Evolutionary conservation across 176 grass and related monocot genomes (phyloP).

Genomic region (Oryza nivara): DNA sequence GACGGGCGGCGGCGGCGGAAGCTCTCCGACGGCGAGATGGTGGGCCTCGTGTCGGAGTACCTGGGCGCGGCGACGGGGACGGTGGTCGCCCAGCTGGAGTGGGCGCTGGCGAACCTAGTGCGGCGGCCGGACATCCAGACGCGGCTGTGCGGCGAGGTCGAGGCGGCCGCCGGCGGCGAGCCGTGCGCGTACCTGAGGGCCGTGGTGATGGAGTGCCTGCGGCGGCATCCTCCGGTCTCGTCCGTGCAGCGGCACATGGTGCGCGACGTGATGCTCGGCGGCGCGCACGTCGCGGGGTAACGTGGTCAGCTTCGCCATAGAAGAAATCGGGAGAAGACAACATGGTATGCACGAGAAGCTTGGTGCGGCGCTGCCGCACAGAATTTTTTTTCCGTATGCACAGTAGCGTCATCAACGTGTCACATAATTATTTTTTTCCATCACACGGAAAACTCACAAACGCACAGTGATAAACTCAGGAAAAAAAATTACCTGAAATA

Average conservation of each 20-base stretch:
- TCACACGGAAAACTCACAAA: too few species aligned
- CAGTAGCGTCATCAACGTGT: too few species aligned
- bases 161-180: slow-evolving; percentile 16
- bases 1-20: not conserved
- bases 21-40: not conserved
- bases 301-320: slow-evolving; percentile 28
- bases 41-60: slow-evolving; percentile 5
- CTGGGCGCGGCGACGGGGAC: not conserved
- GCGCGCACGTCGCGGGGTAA: not conserved
- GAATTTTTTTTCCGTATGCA: too few species aligned
- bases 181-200: slow-evolving; percentile 35
- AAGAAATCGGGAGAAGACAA: slow-evolving; percentile 1
- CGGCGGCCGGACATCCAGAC: not conserved
- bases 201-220: slow-evolving; percentile 35
- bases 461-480: too few species aligned
- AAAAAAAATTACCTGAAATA: too few species aligned
- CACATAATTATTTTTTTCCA: too few species aligned
- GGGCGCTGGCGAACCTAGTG: not conserved
- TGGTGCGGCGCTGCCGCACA: too few species aligned
- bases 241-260: slow-evolving; percentile 28
- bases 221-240: not conserved
- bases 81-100: not conserved
- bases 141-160: not conserved
- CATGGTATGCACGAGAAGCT: not conserved
- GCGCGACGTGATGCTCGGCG: not conserved